phyloP scores from a whole-genome alignment of 1,284 basidiomycete species.

The Erythrobasidium hasegawianum region DNA sequence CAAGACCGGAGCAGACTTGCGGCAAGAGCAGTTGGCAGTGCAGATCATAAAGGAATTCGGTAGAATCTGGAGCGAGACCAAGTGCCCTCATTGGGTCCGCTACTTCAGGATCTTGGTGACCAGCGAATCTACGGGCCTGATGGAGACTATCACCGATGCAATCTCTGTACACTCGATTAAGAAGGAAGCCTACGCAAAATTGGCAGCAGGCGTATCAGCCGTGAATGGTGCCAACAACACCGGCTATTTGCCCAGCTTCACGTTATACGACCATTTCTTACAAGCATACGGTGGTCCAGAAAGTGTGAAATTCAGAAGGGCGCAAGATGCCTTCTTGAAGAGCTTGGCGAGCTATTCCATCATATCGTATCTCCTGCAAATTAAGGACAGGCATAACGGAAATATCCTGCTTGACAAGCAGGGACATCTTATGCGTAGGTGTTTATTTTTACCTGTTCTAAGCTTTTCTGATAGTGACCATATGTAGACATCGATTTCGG shows the following conservation, averaged over 20 bases:
- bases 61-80: slow-evolving; percentile 90
- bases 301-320: slow-evolving; percentile 79
- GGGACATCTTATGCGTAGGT: slow-evolving; percentile 72
- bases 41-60: slow-evolving; percentile 92
- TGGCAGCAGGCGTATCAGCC: slow-evolving; percentile 81
- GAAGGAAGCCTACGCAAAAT: slow-evolving; percentile 98
- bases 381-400: slow-evolving; percentile 98
- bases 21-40: slow-evolving; percentile 96
- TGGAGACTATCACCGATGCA: slow-evolving; percentile 93
- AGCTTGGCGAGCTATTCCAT: slow-evolving; percentile 88
- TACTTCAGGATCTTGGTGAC: slow-evolving; percentile 91
- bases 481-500: slow-evolving; percentile 84
- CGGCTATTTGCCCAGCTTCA: slow-evolving; percentile 52
- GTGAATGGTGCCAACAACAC: slow-evolving; percentile 35
- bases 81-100: slow-evolving; percentile 82
- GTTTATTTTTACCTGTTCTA: background rate
- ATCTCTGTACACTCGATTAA: slow-evolving; percentile 99
- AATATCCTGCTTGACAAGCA: slow-evolving; percentile 95
- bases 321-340: slow-evolving; percentile 77
- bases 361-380: slow-evolving; percentile 90
- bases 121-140: slow-evolving; percentile 83
- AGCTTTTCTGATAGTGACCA: background rate
- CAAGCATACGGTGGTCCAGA: slow-evolving; percentile 84
- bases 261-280: slow-evolving; percentile 82
- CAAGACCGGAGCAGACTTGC: slow-evolving; percentile 93